Evolutionary conservation across 139 green algal species (phyloP), one percentile per base, ranked within the genome.

Genomic region (Chlorella sorokiniana): DNA sequence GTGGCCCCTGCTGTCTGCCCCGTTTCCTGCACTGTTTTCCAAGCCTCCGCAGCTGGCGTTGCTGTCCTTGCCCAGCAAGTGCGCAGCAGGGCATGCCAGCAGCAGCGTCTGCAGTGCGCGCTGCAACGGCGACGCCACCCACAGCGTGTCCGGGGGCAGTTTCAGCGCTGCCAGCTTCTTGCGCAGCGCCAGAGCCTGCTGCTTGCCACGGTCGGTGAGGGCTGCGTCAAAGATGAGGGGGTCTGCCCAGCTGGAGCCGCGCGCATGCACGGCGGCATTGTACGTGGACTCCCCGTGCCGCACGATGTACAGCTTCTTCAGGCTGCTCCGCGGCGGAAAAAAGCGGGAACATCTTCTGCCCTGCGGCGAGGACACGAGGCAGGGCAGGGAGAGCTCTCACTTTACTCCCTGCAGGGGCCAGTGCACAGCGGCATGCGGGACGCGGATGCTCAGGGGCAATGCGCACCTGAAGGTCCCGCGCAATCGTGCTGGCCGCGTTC

Each of bases 51-150:
- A 22, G 71, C 69, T 62, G 44, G 10, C 10, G 69, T 38, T 65
- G 6, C 38, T 18, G 4, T n/a, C 70, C 33, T 68, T 20, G 18
- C 52, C 18, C 40, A 81, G 75, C 75, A 81, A 41, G 75, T 81
- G 75, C 59, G 75, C 29, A 3, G 42, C 38, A 2, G 81, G 83
- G 61, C 68, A 88, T 33, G 78, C 84, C 31, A 92, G 86, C 61
- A 89, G 56, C 44, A 94, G 63, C n/a, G 92, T 95, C 82, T 95
- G 86, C 14, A 95, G 88, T 7, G 91, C 90, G 3, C 92, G 86
- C 1, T 75, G 89, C 11, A 95, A 84, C 37, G 92, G 91, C 18
- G 86, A 92, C 22, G 82, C 86, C 29, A 95, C 56, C 88, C 88
- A 95, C 42, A 94, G 76, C n/a, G 76, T 89, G 56, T 89, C 86